Evolutionary conservation across 2,329 filamentous ascomycete species (phyloP).

Genomic region (Passalora sequoiae): DNA sequence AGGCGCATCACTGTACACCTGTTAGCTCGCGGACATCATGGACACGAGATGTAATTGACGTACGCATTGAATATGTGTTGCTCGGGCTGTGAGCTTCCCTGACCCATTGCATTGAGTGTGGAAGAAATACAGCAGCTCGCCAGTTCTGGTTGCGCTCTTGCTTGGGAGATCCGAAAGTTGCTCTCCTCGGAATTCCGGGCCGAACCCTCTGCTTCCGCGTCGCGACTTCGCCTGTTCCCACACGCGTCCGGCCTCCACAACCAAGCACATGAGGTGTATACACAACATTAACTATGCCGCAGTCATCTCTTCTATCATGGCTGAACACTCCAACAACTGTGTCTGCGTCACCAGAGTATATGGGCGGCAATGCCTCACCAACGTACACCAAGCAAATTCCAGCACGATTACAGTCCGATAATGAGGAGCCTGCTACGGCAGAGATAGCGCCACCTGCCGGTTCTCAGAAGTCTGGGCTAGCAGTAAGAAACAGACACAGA

Average conservation of each 20-base stretch:
- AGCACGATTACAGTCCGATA: not conserved
- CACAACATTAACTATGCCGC: constrained; percentile 34
- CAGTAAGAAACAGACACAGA: too few species aligned
- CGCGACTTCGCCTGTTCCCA: not conserved
- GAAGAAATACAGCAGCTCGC: not conserved
- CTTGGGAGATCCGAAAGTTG: not conserved
- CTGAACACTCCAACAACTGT: constrained; percentile 42
- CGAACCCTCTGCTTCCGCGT: constrained; percentile 25
- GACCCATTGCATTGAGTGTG: constrained; percentile 48
- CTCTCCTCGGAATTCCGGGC: not conserved
- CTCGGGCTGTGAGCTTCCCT: constrained; percentile 57
- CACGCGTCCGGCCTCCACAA: not conserved
- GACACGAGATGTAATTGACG: constrained; percentile 24
- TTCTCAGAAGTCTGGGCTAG: too few species aligned
- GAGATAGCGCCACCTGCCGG: too few species aligned
- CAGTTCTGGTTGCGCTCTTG: not conserved
- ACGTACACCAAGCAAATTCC: not conserved
- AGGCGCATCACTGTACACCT: constrained; percentile 50
- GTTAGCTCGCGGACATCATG: constrained; percentile 14
- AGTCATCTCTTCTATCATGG: constrained; percentile 46
- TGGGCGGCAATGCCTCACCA: not conserved
- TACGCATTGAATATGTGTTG: constrained; percentile 62
- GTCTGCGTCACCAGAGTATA: constrained; percentile 22
- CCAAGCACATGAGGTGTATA: too few species aligned
- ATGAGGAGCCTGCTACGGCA: not conserved